Percentiles rank a stretch among this genome's conserved stretches.
Evolutionary conservation across 2,329 filamentous ascomycete species (phyloP).

Genomic region (Fusarium nodosum): DNA sequence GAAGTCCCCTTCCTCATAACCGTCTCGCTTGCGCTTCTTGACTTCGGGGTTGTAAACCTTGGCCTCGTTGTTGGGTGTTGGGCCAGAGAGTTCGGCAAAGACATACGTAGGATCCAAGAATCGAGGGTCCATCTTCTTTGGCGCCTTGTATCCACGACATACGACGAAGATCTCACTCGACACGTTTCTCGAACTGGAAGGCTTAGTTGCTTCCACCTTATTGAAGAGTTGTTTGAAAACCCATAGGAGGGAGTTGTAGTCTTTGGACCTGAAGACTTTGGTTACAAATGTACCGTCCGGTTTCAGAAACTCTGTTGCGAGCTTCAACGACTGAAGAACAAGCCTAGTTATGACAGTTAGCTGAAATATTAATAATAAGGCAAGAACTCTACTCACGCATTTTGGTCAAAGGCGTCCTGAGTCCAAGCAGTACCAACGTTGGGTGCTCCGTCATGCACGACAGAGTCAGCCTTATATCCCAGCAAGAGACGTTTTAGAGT

Average conservation of each 20-base stretch:
- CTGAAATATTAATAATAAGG: not conserved
- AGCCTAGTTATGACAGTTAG: slow-evolving; percentile 66
- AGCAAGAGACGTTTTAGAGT: slow-evolving; percentile 92
- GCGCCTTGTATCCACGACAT: slow-evolving; percentile 93
- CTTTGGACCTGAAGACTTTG: slow-evolving; percentile 96
- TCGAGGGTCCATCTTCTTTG: slow-evolving; percentile 91
- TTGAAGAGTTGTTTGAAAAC: slow-evolving; percentile 97
- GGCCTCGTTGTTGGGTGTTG: slow-evolving; percentile 93
- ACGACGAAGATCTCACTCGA: slow-evolving; percentile 98
- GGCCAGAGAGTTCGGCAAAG: slow-evolving; percentile 90
- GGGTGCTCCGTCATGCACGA: slow-evolving; percentile 95
- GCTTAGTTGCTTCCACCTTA: slow-evolving; percentile 97
- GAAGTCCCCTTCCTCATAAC: slow-evolving; percentile 97
- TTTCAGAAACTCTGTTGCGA: slow-evolving; percentile 92
- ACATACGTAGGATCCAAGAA: slow-evolving; percentile 91
- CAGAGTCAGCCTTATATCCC: slow-evolving; percentile 95
- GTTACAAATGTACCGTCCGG: slow-evolving; percentile 95
- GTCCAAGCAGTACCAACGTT: slow-evolving; percentile 99
- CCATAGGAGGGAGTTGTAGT: slow-evolving; percentile 96
- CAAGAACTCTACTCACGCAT: slow-evolving; percentile 68
- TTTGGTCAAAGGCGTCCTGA: slow-evolving; percentile 96
- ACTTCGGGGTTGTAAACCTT: slow-evolving; percentile 98
- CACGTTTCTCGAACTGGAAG: slow-evolving; percentile 84
- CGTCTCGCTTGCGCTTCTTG: slow-evolving; percentile 97
- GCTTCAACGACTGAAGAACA: slow-evolving; percentile 74